Base-by-base conservation (phyloP, 1,284 basidiomycete genomes). In the Amylostereum areolatum region DNA sequence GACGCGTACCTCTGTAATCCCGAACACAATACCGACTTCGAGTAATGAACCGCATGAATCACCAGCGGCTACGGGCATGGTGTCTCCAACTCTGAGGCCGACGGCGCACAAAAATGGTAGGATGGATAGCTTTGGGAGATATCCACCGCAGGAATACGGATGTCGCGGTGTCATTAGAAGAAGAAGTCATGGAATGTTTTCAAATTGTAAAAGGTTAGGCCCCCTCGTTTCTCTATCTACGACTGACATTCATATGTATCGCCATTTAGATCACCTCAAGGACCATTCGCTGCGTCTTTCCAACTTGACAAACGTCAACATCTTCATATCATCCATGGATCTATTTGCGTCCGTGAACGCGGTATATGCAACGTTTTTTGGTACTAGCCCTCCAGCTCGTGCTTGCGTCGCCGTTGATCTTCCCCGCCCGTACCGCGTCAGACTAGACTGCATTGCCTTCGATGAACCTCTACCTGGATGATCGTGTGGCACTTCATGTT, bases 301-400 rank as follows among this genome's bases (percentile, higher is more conserved):
- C 0, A 73, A 89, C 54, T 80, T 89, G 39, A 70, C 81, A 4
- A 89, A 89, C 62, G 83, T 97, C 63, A 95, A 89, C 51, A 75
- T 98, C 29, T 83, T 89, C 55, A 77, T 99, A 39, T 84, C 89
- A 4, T 82, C 83, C 2, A 95, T 97, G 77, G 75, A 83, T 24
- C 66, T 74, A 40, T 94, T 99, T 65, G 68, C 81, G 4, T 63
- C 70, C 30, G 78, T 94, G 49, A 95, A 99, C 71, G 69, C 73
- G 0, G 73, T 89, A 6, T 99, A 98, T 63, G 68, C 77, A 1
- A 74, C 76, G 3, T 90, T 83, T 62, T 99, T 99, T 63, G 93
- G 93, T 1, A 80, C 81, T 7, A 94, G 91, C 33, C 97, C 97
- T 0, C 96, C 97, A 1, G 85, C 92, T 2, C 83, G 97, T 5